Percentiles rank a stretch among this genome's conserved stretches.
phyloP scores from a whole-genome alignment of 106 monocot species.

The Allium cepa region DNA sequence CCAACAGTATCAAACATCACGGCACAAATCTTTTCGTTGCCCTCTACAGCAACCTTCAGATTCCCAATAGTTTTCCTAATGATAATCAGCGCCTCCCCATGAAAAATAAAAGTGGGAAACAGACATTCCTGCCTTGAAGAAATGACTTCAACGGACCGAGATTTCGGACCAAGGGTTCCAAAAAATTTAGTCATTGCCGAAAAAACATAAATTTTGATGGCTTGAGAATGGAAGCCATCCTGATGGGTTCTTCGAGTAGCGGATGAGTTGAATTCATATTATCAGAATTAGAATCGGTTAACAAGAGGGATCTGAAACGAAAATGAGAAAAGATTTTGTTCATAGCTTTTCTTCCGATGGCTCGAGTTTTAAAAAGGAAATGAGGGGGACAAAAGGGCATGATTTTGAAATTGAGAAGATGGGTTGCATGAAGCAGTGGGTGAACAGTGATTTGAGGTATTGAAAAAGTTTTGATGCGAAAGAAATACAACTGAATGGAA shows the following conservation, averaged over 20 bases:
- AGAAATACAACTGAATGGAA: too few species aligned
- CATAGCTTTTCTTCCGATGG: too few species aligned
- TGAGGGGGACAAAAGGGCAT: too few species aligned
- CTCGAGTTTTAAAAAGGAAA: too few species aligned
- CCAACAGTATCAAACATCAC: slow-evolving; percentile 93
- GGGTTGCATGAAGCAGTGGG: too few species aligned
- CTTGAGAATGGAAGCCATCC: slow-evolving; percentile 99
- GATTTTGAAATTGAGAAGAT: too few species aligned
- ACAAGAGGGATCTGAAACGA: too few species aligned
- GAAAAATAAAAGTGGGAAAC: slow-evolving; percentile 96
- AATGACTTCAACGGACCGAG: slow-evolving; percentile 74
- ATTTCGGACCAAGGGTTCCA: slow-evolving; percentile 96
- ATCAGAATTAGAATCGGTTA: too few species aligned
- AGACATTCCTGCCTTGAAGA: slow-evolving; percentile 98
- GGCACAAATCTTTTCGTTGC: slow-evolving; percentile 92
- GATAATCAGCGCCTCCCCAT: slow-evolving; percentile 80
- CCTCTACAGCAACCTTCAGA: slow-evolving; percentile 81
- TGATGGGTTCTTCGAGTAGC: slow-evolving; percentile 87
- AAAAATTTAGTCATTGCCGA: slow-evolving; percentile 98
- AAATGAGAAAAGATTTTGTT: too few species aligned
- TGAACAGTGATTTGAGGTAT: too few species aligned
- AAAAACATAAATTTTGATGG: slow-evolving; percentile 85
- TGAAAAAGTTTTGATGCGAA: too few species aligned
- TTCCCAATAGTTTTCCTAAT: slow-evolving; percentile 90
- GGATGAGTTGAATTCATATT: slow-evolving; percentile 73